A percentile compares a stretch with the other conserved stretches of the same genome.
Conservation (phyloP, 2,329 filamentous ascomycete species). For the Ophiostoma montium region DNA sequence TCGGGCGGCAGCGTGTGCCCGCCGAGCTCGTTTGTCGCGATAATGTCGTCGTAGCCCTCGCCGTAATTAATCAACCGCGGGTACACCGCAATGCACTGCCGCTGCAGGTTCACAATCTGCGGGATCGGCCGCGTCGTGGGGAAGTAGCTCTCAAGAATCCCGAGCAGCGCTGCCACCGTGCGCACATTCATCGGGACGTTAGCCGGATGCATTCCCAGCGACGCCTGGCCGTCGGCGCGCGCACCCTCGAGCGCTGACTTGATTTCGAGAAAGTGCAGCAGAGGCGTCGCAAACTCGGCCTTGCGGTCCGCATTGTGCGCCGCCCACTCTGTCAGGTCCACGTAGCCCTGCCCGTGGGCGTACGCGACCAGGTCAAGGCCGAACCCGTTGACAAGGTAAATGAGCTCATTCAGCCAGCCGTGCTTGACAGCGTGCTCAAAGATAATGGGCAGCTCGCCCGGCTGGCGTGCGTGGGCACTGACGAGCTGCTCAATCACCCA, state of each 20-base stretch:
- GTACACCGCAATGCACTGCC: slow-evolving; percentile 81
- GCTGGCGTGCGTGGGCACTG: slow-evolving; percentile 57
- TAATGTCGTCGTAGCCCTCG: slow-evolving; percentile 80
- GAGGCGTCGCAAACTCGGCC: slow-evolving; percentile 51
- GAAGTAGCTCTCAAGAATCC: slow-evolving; percentile 60
- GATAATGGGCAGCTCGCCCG: slow-evolving; percentile 52
- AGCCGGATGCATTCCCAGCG: slow-evolving; percentile 27
- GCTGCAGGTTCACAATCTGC: slow-evolving; percentile 67
- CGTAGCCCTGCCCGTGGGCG: slow-evolving; percentile 65
- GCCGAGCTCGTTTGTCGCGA: slow-evolving; percentile 68
- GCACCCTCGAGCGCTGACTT: slow-evolving; percentile 78
- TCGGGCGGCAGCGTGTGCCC: slow-evolving; percentile 68
- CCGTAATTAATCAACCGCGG: slow-evolving; percentile 93
- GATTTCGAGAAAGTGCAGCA: slow-evolving; percentile 70
- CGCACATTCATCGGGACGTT: slow-evolving; percentile 71
- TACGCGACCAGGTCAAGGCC: slow-evolving; percentile 76
- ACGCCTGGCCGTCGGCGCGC: slow-evolving; percentile 35
- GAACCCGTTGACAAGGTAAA: slow-evolving; percentile 67
- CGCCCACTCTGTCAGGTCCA: slow-evolving; percentile 73
- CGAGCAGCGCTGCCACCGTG: slow-evolving; percentile 67
- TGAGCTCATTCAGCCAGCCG: slow-evolving; percentile 70
- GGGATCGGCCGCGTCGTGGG: slow-evolving; percentile 41
- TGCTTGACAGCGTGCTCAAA: slow-evolving; percentile 71
- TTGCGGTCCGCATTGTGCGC: slow-evolving; percentile 53
- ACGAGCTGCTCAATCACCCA: slow-evolving; percentile 77